Base-by-base conservation (phyloP, 257 asterid genomes). In the Nicotiana noctiflora region DNA sequence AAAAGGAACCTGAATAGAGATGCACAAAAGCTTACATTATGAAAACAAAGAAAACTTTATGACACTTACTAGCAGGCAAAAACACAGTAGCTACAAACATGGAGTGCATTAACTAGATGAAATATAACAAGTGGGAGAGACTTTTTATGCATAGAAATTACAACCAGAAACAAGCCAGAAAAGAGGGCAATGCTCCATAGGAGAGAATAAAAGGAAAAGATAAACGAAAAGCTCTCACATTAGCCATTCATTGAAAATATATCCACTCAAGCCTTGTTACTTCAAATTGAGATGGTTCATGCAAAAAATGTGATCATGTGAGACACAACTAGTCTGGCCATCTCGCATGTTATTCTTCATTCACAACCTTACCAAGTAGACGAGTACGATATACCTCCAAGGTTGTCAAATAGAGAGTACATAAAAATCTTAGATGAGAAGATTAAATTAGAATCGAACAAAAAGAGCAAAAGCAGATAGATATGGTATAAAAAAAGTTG, bases 1-100 rank as follows among this genome's bases (percentile, higher is more conserved):
- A 86, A 93, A 96, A 2, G 98, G 98, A 84, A 94, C 99, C 98
- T 96, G 91, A 61, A 79, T 18, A 34, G 62, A 57, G 23, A 19
- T 25, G 25, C 27, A 59, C 67, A 32, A 51, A 21, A 8, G 60
- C 40, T 18, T n/a, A 77, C 4, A 14, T 53, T 10, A 37, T 13
- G 53, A 40, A 12, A 51, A 8, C 18, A 74, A 23, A 74, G 17
- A 74, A 15, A 49, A 34, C 61, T 8, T 18, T 14, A 49, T 32
- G 18, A 74, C 62, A 74, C 44, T 17, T 49, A 15, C 25, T 25
- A 49, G 62, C 25, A 74, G 40, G 44, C 79, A 23, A 74, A 74
- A 13, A 51, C 12, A n/a, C 10, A 74, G 44, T 23, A 74, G 1
- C 40, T 72, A 72, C 37, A 72, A 70, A 70, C 6, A 21, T 46